These are phyloP conservation scores for Pythium insidiosum DNA, from an alignment of 352 stramenopile species.

Conservation along the genomic window DNA sequence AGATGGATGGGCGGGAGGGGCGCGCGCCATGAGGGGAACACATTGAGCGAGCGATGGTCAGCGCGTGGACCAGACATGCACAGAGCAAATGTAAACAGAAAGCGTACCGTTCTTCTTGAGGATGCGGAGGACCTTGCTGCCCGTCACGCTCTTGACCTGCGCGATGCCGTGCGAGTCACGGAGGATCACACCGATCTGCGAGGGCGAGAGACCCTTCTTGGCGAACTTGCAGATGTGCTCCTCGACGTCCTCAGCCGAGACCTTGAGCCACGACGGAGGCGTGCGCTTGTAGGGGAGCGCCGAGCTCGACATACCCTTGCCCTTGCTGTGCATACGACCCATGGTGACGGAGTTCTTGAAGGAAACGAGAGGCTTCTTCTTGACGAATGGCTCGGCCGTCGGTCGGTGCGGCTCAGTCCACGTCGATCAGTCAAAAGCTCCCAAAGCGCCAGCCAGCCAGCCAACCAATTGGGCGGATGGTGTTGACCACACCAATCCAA, in stretches of 20 bases:
- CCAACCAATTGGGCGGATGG: constrained; percentile 24
- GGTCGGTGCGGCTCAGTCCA: too few species aligned
- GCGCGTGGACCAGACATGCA: constrained; percentile 1
- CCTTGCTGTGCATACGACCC: constrained; percentile 98
- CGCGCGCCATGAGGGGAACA: too few species aligned
- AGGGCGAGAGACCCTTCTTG: constrained; percentile 97
- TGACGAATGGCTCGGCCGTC: too few species aligned
- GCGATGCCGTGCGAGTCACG: constrained; percentile 99
- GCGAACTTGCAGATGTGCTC: constrained; percentile 99
- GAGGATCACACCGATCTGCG: constrained; percentile 99
- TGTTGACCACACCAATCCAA: background rate
- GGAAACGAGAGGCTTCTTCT: constrained; percentile 27
- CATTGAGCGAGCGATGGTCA: constrained; percentile 19
- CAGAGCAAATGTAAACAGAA: background rate
- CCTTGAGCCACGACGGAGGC: constrained; percentile 98
- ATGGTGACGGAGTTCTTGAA: constrained; percentile 67
- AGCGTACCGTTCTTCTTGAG: constrained; percentile 98
- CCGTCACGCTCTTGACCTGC: constrained; percentile 98
- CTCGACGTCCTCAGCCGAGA: constrained; percentile 94
- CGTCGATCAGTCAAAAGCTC: too few species aligned
- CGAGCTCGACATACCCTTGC: constrained; percentile 99
- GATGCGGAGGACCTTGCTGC: constrained; percentile 98
- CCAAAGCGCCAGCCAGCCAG: constrained; percentile 19
- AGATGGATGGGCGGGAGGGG: too few species aligned
- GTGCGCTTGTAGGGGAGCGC: constrained; percentile 99